phyloP scores from a whole-genome alignment of 2,329 filamentous ascomycete species.

The Pyrenophora teres region DNA sequence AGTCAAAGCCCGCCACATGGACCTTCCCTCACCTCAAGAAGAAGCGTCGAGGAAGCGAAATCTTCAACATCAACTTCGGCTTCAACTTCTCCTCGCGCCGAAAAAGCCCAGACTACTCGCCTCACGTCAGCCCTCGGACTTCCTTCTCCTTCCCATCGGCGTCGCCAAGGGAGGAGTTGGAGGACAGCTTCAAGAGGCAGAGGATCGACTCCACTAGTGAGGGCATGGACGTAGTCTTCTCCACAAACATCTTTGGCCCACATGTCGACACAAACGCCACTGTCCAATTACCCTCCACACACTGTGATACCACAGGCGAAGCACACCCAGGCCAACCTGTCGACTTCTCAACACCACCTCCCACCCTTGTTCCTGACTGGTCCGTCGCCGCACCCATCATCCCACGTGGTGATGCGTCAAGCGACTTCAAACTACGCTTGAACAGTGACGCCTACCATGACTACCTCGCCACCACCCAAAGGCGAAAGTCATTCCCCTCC shows the following conservation, averaged over 20 bases:
- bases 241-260: background rate
- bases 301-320: slow-evolving; percentile 2
- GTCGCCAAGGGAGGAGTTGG: background rate
- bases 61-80: slow-evolving; percentile 22
- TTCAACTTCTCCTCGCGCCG: slow-evolving; percentile 11
- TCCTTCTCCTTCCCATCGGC: slow-evolving; percentile 11
- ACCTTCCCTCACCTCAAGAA: slow-evolving; percentile 11
- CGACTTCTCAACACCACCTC: slow-evolving; percentile 7
- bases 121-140: slow-evolving; percentile 18
- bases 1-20: slow-evolving; percentile 8
- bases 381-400: background rate
- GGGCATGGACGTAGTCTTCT: background rate
- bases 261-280: background rate
- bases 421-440: slow-evolving; percentile 5
- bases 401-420: background rate
- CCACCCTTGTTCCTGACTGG: background rate
- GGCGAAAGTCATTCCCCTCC: slow-evolving; percentile 16
- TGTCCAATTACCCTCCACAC: background rate
- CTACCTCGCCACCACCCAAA: slow-evolving; percentile 12
- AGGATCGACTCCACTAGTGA: slow-evolving; percentile 16
- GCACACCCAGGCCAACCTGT: slow-evolving; percentile 18
- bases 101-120: slow-evolving; percentile 12
- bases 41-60: slow-evolving; percentile 6
- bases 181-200: slow-evolving; percentile 15
- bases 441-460: slow-evolving; percentile 9